Percentiles rank a stretch among this genome's conserved stretches.
phyloP scores from a whole-genome alignment of 1,139 yeast species.

The Hemisphaericaspora lyxosophila region DNA sequence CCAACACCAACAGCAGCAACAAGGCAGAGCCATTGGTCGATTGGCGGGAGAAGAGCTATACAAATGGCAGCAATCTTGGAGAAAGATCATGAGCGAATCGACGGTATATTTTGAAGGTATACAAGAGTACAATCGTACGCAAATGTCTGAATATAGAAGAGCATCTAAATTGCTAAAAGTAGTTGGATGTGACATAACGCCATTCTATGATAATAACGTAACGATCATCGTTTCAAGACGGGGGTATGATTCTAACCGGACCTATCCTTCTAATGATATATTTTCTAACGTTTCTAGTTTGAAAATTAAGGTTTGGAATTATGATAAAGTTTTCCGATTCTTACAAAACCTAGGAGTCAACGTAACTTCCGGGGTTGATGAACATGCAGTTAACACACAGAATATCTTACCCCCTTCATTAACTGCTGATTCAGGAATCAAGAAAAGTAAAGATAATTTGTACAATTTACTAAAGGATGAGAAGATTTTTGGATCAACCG shows the following conservation, averaged over 20 bases:
- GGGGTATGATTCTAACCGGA: slow-evolving; percentile 19
- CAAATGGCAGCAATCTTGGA: slow-evolving; percentile 85
- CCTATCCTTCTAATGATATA: slow-evolving; percentile 56
- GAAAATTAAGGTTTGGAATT: slow-evolving; percentile 82
- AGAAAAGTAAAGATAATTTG: slow-evolving; percentile 34
- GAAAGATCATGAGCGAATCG: slow-evolving; percentile 68
- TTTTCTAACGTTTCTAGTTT: slow-evolving; percentile 60
- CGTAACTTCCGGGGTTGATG: slow-evolving; percentile 19
- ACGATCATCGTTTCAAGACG: slow-evolving; percentile 80
- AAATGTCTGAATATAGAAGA: slow-evolving; percentile 50
- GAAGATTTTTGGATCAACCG: slow-evolving; percentile 81
- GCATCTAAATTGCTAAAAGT: slow-evolving; percentile 55
- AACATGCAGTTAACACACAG: slow-evolving; percentile 12
- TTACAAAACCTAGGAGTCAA: slow-evolving; percentile 65
- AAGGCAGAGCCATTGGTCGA: slow-evolving; percentile 18
- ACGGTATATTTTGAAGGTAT: slow-evolving; percentile 80
- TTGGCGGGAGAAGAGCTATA: slow-evolving; percentile 53
- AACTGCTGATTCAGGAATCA: slow-evolving; percentile 9
- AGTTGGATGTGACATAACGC: slow-evolving; percentile 66
- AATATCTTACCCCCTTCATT: slow-evolving; percentile 11
- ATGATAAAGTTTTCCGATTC: slow-evolving; percentile 81
- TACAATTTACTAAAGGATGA: slow-evolving; percentile 78
- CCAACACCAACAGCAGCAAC: slow-evolving; percentile 12
- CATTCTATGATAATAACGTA: slow-evolving; percentile 75
- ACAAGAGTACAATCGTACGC: slow-evolving; percentile 40